Base-by-base conservation (phyloP, 305 asterid genomes). In the Fraxinus ornus region DNA sequence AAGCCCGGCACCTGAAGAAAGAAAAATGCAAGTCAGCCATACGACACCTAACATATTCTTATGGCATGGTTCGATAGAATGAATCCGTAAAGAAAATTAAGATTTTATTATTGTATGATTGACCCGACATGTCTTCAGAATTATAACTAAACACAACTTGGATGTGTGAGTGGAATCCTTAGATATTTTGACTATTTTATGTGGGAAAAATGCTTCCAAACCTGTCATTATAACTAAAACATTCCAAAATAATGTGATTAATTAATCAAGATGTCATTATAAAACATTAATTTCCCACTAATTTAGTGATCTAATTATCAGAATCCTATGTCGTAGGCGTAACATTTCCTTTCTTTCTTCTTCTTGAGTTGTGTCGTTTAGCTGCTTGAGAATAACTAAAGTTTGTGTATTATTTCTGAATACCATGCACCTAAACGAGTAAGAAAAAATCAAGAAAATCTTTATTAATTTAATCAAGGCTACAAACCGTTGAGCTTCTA, bases 1-100 rank as follows among this genome's bases (percentile, higher is more conserved):
- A 81, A 93, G 95, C 52, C 94, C 95, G 0, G 73, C 94, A 19
- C 94, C 97, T 94, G 84, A 74, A 85, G 32, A 81, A 75, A 83
- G 44, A 17, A 62, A 71, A 72, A 22, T 75, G 15, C 68, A 28
- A 22, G 7, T 35, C 33, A 57, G 64, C 26, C 44, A 2, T 71
- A 39, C 47, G 12, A 41, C 57, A 47, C 57, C 19, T 13, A 13
- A 13, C 21, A 17, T 15, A 49, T 17, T 13, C 60, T 3, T 49
- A 49, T 49, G 60, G 21, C 55, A 12, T 12, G 57, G 19, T 47
- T 13, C 17, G 19, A 47, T 47, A 13, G 57, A 13, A 47, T 13
- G 57, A 47, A 47, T 47, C 5, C 6, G 22, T 52, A 52, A 17
- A 1, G 22, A 52, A 52, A 52, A 52, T 52, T 62, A 62, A 62